phyloP scores from a whole-genome alignment of 2,329 filamentous ascomycete species.

The Hypoxylon sp. region DNA sequence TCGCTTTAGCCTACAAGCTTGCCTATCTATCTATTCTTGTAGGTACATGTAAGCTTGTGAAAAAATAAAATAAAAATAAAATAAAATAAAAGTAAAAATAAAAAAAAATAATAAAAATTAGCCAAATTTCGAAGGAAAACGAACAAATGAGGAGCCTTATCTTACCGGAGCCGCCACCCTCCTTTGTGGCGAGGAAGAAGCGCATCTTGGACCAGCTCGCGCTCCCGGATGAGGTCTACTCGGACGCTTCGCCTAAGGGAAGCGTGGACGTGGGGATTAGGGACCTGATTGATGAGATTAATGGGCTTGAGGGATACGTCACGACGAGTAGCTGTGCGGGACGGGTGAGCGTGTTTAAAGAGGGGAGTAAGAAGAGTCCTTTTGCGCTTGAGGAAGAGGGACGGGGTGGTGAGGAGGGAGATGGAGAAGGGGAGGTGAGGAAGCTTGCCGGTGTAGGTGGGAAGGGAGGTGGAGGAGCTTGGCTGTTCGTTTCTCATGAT shows the following conservation, averaged over 20 bases:
- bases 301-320: slow-evolving; percentile 79
- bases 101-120: too few species aligned
- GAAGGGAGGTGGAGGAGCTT: slow-evolving; percentile 86
- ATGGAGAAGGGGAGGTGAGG: slow-evolving; percentile 39
- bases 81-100: too few species aligned
- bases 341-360: slow-evolving; percentile 87
- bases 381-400: slow-evolving; percentile 33
- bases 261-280: slow-evolving; percentile 85
- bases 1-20: neutral
- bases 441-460: slow-evolving; percentile 77
- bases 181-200: slow-evolving; percentile 75
- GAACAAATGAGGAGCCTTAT: slow-evolving; percentile 16
- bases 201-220: slow-evolving; percentile 80
- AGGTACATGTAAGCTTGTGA: too few species aligned
- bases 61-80: too few species aligned
- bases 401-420: slow-evolving; percentile 40
- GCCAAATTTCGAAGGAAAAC: neutral
- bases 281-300: slow-evolving; percentile 83
- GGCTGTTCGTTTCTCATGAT: slow-evolving; percentile 91
- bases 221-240: slow-evolving; percentile 78
- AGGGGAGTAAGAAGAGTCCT: slow-evolving; percentile 73
- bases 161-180: slow-evolving; percentile 47
- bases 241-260: slow-evolving; percentile 90
- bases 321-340: slow-evolving; percentile 96
- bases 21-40: too few species aligned